Conservation (phyloP, 148 eudicot species). For the Heliamphora exappendiculata region DNA sequence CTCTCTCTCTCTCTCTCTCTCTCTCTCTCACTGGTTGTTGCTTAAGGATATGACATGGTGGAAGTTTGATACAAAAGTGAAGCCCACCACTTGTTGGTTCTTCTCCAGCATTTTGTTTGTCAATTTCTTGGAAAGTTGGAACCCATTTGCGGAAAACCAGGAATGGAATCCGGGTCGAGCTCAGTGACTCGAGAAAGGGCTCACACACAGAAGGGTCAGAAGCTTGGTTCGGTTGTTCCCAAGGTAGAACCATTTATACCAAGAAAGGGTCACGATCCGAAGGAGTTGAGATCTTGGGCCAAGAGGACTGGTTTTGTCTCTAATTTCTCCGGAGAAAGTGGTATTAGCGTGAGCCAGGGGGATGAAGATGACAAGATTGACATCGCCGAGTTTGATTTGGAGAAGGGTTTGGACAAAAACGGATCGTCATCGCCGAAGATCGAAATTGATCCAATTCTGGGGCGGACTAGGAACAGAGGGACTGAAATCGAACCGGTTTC, state of each 20-base stretch:
- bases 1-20: constrained; percentile 17
- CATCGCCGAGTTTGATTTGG: constrained; percentile 40
- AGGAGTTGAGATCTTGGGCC: constrained; percentile 89
- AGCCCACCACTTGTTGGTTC: no score
- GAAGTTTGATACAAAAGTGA: not conserved
- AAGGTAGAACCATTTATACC: constrained; percentile 66
- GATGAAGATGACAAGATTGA: constrained; percentile 25
- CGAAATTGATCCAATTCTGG: constrained; percentile 70
- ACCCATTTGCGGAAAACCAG: constrained; percentile 25
- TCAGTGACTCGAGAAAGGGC: constrained; percentile 35
- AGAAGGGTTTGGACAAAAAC: constrained; percentile 39
- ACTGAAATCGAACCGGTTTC: constrained; percentile 49
- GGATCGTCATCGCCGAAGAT: constrained; percentile 49
- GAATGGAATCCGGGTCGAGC: constrained; percentile 74
- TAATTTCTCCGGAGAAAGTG: constrained; percentile 58
- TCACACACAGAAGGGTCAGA: constrained; percentile 24
- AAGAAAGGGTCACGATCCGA: constrained; percentile 63
- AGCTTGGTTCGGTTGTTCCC: constrained; percentile 34
- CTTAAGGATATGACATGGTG: not conserved
- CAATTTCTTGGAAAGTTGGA: not conserved
- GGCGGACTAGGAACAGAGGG: constrained; percentile 39
- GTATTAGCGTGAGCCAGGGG: constrained; percentile 29
- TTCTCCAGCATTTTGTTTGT: not conserved
- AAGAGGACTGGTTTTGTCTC: constrained; percentile 95
- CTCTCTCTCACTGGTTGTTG: not conserved